Percentiles rank a stretch among this genome's conserved stretches.
These are phyloP conservation scores for Spinacia oleracea DNA, from an alignment of 179 eudicot species.

Conservation along the genomic window DNA sequence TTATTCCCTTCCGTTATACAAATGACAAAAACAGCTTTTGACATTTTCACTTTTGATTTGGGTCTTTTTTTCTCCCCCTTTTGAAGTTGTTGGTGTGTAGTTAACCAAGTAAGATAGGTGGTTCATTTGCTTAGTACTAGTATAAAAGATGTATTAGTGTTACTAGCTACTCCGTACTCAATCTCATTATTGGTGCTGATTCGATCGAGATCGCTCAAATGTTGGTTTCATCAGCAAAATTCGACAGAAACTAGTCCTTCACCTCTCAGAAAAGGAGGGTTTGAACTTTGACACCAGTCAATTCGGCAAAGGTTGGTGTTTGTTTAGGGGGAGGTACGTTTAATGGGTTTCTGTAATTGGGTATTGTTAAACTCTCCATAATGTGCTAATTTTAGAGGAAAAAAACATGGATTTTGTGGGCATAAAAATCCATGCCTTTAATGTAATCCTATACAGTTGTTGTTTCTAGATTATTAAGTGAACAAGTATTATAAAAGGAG, in stretches of 20 bases:
- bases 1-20: constrained; percentile 28
- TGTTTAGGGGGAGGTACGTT: not conserved
- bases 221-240: constrained; percentile 20
- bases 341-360: constrained; percentile 24
- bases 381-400: constrained; percentile 34
- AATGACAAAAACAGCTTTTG: constrained; percentile 30
- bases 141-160: not conserved
- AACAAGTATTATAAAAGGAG: constrained; percentile 31
- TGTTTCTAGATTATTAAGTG: constrained; percentile 22
- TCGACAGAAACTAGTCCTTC: constrained; percentile 15
- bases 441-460: constrained; percentile 22
- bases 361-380: constrained; percentile 29
- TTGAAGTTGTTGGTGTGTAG: constrained; percentile 8
- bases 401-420: constrained; percentile 25
- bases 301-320: constrained; percentile 18
- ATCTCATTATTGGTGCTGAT: constrained; percentile 21
- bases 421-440: constrained; percentile 32
- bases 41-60: constrained; percentile 25
- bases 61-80: not conserved
- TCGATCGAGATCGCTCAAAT: constrained; percentile 16
- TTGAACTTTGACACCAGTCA: not conserved
- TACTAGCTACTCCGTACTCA: too few species aligned
- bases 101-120: constrained; percentile 14
- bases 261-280: not conserved
- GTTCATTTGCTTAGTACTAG: constrained; percentile 12